A percentile compares a stretch with the other conserved stretches of the same genome.
Conservation (phyloP, 305 asterid genomes). For the Coffea humblotiana region DNA sequence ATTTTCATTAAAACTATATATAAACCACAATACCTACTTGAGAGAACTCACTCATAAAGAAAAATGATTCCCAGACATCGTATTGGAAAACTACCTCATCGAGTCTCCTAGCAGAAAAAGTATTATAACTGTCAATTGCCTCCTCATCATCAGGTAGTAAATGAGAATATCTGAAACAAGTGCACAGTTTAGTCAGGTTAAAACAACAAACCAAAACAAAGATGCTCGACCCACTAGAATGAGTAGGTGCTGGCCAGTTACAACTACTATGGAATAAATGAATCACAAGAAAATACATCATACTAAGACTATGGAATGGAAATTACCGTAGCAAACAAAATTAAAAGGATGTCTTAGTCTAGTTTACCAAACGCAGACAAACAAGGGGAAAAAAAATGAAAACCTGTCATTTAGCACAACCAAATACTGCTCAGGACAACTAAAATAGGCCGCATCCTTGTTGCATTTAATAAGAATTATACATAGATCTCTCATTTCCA, state of each 20-base stretch:
- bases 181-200: constrained; percentile 16
- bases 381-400: not conserved
- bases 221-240: constrained; percentile 2
- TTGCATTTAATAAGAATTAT: not conserved
- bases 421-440: not conserved
- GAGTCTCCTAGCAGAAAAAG: constrained; percentile 78
- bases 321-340: no score
- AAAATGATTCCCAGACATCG: not conserved
- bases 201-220: not conserved
- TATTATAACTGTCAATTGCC: constrained; percentile 80
- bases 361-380: not conserved
- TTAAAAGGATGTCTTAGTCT: not conserved
- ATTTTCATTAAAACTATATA: not conserved
- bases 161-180: constrained; percentile 78
- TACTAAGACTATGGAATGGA: not conserved
- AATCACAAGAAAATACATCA: not conserved
- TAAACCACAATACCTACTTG: not conserved
- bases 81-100: constrained; percentile 64
- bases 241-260: not conserved
- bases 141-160: constrained; percentile 94
- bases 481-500: not conserved
- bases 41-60: not conserved
- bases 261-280: not conserved
- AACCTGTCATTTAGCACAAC: not conserved
- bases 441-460: not conserved